Evolutionary conservation across 352 stramenopile species (phyloP).

Genomic region (Globisporangium middletonii): DNA sequence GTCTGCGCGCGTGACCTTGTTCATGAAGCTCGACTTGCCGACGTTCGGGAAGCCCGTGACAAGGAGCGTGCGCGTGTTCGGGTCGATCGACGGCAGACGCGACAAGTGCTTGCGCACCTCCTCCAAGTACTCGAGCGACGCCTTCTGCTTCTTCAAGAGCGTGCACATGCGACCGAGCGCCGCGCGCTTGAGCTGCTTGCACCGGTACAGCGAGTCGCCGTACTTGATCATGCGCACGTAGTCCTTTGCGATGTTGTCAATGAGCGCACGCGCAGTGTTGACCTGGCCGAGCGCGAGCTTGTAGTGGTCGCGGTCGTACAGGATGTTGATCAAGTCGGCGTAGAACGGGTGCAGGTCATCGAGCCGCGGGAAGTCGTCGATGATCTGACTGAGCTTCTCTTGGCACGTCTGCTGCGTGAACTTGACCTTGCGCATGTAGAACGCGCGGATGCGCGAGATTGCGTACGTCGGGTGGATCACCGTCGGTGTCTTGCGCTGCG

Average conservation of each 20-base stretch:
- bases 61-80: conserved; percentile 97
- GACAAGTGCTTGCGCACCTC: conserved; percentile 98
- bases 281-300: conserved; percentile 99
- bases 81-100: conserved; percentile 98
- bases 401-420: conserved; percentile 99
- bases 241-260: conserved; percentile 97
- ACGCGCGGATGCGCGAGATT: conserved; percentile 95
- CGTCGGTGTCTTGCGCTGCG: conserved; percentile 98
- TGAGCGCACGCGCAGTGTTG: conserved; percentile 97
- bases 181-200: conserved; percentile 99
- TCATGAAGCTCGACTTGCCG: conserved; percentile 99
- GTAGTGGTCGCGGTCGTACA: conserved; percentile 99
- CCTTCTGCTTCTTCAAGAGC: conserved; percentile 99
- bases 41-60: conserved; percentile 99
- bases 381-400: conserved; percentile 96
- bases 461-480: conserved; percentile 97
- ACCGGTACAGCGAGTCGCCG: conserved; percentile 98
- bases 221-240: conserved; percentile 99
- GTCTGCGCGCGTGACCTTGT: conserved; percentile 99
- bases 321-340: conserved; percentile 99
- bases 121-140: conserved; percentile 96
- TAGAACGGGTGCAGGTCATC: conserved; percentile 99
- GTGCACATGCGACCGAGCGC: conserved; percentile 99
- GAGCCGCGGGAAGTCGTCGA: conserved; percentile 98
- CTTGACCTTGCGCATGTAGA: conserved; percentile 99